These are phyloP conservation scores for Drechslerella coelobrocha DNA, from an alignment of 2,329 filamentous ascomycete species.

Conservation along the genomic window DNA sequence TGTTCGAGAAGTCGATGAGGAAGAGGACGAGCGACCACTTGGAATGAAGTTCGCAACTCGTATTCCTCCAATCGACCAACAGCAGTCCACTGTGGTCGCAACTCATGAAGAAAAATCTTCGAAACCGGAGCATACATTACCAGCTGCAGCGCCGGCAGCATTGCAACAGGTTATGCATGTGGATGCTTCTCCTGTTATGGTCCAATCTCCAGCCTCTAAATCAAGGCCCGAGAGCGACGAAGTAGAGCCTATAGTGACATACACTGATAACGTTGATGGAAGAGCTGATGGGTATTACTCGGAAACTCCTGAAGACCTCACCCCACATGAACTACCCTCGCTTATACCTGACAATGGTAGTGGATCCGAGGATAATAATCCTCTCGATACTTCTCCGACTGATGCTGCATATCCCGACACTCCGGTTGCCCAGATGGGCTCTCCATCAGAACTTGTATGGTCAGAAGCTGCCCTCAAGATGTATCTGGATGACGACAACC, in stretches of 20 bases:
- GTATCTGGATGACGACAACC: constrained; percentile 84
- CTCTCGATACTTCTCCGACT: constrained; percentile 56
- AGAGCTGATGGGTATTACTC: constrained; percentile 51
- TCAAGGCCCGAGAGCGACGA: constrained; percentile 22
- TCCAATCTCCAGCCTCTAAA: constrained; percentile 25
- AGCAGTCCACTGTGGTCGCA: constrained; percentile 43
- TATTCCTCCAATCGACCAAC: constrained; percentile 40
- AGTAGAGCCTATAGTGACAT: constrained; percentile 24
- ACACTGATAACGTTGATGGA: constrained; percentile 43
- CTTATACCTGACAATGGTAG: constrained; percentile 52
- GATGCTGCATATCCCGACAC: constrained; percentile 59
- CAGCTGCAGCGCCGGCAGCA: not conserved
- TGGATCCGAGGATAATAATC: constrained; percentile 51
- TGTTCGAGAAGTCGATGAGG: constrained; percentile 45
- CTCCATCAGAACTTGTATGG: constrained; percentile 73
- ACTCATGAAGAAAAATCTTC: constrained; percentile 15
- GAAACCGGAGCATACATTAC: constrained; percentile 17
- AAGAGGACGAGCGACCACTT: constrained; percentile 43
- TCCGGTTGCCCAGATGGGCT: constrained; percentile 65
- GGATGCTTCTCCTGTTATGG: constrained; percentile 33
- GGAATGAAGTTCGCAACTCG: constrained; percentile 45
- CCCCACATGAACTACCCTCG: constrained; percentile 51
- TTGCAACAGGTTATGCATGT: constrained; percentile 11
- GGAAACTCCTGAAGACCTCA: constrained; percentile 51
- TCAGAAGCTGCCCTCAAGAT: constrained; percentile 83